Evolutionary conservation across 352 stramenopile species (phyloP).

Genomic region (Pythium inflatum): DNA sequence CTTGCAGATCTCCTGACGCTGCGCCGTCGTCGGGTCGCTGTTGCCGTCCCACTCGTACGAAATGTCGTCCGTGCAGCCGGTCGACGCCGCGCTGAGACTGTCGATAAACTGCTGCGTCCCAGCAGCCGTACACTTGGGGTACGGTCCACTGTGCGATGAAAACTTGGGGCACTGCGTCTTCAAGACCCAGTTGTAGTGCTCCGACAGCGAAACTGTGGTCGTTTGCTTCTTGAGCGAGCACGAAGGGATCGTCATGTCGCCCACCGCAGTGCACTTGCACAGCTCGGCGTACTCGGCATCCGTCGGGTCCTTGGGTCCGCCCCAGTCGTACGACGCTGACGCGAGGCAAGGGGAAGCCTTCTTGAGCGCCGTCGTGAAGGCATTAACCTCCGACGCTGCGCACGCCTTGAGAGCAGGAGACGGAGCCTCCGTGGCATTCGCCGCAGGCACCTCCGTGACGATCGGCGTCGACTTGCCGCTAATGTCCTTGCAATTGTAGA

Average conservation of each 20-base stretch:
- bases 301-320: conserved; percentile 1
- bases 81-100: neutral
- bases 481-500: conserved; percentile 1
- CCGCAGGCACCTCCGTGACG: conserved; percentile 5
- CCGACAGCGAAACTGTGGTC: neutral
- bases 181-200: conserved; percentile 22
- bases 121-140: neutral
- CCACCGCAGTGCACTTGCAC: conserved; percentile 11
- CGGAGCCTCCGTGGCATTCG: neutral
- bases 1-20: neutral
- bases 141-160: no score
- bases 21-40: neutral
- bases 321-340: conserved; percentile 16
- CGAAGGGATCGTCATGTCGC: conserved; percentile 1
- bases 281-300: conserved; percentile 7
- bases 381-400: neutral
- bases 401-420: neutral
- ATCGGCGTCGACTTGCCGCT: conserved; percentile 8
- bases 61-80: neutral
- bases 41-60: conserved; percentile 11
- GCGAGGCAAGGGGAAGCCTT: conserved; percentile 11
- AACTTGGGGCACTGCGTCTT: conserved; percentile 6
- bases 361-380: conserved; percentile 14
- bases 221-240: conserved; percentile 15
- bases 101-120: neutral